These are phyloP conservation scores for Chimonanthus praecox DNA, from an alignment of 164 flowering plant genomes.

Conservation along the genomic window DNA sequence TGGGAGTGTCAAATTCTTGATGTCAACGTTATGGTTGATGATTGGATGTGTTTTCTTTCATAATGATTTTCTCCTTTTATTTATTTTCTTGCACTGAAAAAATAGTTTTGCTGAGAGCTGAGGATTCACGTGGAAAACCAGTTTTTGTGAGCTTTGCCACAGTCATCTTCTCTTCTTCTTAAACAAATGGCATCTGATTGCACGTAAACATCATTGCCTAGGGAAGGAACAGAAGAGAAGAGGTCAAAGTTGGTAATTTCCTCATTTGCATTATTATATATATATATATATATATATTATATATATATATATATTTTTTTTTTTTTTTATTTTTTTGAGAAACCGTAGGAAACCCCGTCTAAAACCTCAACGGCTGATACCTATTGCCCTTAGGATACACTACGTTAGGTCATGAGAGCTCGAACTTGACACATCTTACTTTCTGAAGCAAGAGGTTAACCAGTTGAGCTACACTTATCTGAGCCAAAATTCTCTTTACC, in stretches of 20 bases:
- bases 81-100: neutral
- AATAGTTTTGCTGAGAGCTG: neutral
- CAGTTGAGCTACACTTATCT: too few relatives aligned
- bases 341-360: too few relatives aligned
- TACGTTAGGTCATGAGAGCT: too few relatives aligned
- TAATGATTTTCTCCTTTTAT: neutral
- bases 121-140: slow-evolving; percentile 9
- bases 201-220: neutral
- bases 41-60: slow-evolving; percentile 20
- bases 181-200: neutral
- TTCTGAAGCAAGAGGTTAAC: too few relatives aligned
- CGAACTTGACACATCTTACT: too few relatives aligned
- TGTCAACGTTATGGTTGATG: slow-evolving; percentile 15
- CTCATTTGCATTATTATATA: neutral
- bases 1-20: slow-evolving; percentile 33
- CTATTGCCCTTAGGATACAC: too few relatives aligned
- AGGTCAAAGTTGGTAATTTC: neutral
- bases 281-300: too few relatives aligned
- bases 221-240: too few relatives aligned
- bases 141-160: neutral
- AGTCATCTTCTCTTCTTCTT: neutral
- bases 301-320: too few relatives aligned
- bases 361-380: too few relatives aligned
- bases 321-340: too few relatives aligned
- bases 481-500: neutral